Evolutionary conservation across 2,329 filamentous ascomycete genomes (phyloP), one percentile per base, ranked within the genome.

Genomic region (Cordyceps cicadae): DNA sequence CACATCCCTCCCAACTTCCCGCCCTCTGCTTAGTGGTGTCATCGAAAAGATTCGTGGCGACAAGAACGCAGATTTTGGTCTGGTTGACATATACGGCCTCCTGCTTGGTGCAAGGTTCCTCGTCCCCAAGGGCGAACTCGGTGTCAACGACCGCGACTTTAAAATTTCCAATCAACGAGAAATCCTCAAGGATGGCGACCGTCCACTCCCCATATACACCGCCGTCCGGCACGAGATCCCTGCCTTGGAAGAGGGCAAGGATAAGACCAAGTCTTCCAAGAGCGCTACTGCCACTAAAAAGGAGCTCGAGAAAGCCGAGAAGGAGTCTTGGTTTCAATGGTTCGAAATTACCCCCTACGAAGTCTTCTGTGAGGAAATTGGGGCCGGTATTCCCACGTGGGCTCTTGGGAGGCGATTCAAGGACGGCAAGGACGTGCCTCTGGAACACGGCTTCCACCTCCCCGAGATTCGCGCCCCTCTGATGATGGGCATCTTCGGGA

Each of bases 151-250:
- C 43, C 77, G 79, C 62, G 92, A 97, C 72, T 87, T 97, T 66
- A 97, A 97, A 70, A 77, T 99, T 15, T 97, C 93, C 0, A 93
- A 90, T 67, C 94, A 99, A 72, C 81, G 86, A 61, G 80, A 83
- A 17, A 91, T 88, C 66, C 80, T 95, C 21, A 84, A 89, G 56
- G 82, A 87, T 63, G 94, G 94, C 1, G 83, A 88, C 51, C 84
- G 93, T 62, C 94, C 94, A 0, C 76, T 99, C 66, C 94, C 94
- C 0, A 97, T 99, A 54, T 99, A 99, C 69, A 96, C 93, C 0
- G 91, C 91, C 0, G 93, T 99, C 1, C 86, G 94, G 8, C 94
- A 99, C 69, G 94, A 99, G 72, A 97, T 99, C 26, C 94, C 93
- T 0, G 77, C 87, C 8, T 72, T 85, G 8, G 80, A 81, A 7